Base-by-base conservation (phyloP, 768 basidiomycete species). In the Imleria badia region DNA sequence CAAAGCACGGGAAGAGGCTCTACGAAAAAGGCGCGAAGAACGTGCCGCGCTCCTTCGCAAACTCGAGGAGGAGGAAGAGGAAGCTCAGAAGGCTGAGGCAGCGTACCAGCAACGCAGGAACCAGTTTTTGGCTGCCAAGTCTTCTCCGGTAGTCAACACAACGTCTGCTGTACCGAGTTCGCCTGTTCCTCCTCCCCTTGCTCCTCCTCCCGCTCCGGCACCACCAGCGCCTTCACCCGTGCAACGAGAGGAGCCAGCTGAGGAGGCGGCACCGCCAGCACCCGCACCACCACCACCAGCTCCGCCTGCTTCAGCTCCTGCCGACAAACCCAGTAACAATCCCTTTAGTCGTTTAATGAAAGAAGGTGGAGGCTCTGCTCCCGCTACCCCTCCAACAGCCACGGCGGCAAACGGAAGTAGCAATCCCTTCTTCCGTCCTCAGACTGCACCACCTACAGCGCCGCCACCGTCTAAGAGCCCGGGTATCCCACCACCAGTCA, bases 261-360 rank as follows among this genome's bases (percentile, higher is more conserved):
- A 63, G 35, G 65, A 56, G 19, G 60, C 67, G 6, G 62, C 74
- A 3, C 61, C 75, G 0, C 68, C 76, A 1, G 62, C 76, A 1
- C 58, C 69, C 0, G 69, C 71, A 1, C 59, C 70, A 0, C 62
- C 70, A 0, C 62, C 64, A 0, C 62, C 72, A 7, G 57, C 65
- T 1, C 62, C 67, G 0, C 64, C 73, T 31, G 54, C 66, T 33
- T 42, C 68, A 7, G 60, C 64, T 33, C 66, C 77, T 36, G 47
- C 68, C 2, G 78, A 82, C 36, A 85, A 84, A 60, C 75, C 83
- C 6, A 78, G 76, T 48, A 91, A 83, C 10, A 94, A 94, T 69
- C 93, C 93, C 0, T 95, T 95, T 69, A 89, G 82, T 69, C 80
- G 81, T 13, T 61, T 92, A 39, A 78, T 83, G 59, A 79, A 80